Evolutionary conservation across 148 eudicot species (phyloP).

Genomic region (Silene latifolia): DNA sequence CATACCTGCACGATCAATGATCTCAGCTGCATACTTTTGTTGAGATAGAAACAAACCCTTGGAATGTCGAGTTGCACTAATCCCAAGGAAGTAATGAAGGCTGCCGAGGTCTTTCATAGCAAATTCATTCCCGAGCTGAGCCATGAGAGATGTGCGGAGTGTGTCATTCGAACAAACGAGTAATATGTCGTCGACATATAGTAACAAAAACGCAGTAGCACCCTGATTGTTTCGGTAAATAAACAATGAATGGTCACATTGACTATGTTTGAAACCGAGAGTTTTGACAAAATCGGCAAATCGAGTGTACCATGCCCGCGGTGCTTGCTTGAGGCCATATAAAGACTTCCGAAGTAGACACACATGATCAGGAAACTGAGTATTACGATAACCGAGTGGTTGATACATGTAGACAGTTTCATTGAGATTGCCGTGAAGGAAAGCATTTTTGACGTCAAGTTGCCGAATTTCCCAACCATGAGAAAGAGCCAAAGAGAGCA

Average conservation of each 20-base stretch:
- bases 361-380: not conserved
- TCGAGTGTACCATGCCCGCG: not conserved
- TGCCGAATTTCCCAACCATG: not conserved
- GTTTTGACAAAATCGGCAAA: not conserved
- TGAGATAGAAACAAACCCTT: not conserved
- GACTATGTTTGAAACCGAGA: not conserved
- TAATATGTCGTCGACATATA: not conserved
- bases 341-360: not conserved
- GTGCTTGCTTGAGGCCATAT: conserved; percentile 9
- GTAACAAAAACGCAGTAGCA: not conserved
- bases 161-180: not conserved
- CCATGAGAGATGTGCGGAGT: not conserved
- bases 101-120: not conserved
- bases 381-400: not conserved
- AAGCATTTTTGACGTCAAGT: no score
- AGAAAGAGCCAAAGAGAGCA: not conserved
- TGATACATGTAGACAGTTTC: no score
- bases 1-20: conserved; percentile 3
- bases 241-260: not conserved
- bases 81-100: not conserved
- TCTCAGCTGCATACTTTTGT: not conserved
- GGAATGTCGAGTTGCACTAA: not conserved
- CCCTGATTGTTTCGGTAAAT: not conserved
- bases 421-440: no score
- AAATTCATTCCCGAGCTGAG: not conserved